Percentiles rank a stretch among this genome's conserved stretches.
Evolutionary conservation across 2,329 filamentous ascomycete genomes (phyloP).

Genomic region (Claviceps sorghi): DNA sequence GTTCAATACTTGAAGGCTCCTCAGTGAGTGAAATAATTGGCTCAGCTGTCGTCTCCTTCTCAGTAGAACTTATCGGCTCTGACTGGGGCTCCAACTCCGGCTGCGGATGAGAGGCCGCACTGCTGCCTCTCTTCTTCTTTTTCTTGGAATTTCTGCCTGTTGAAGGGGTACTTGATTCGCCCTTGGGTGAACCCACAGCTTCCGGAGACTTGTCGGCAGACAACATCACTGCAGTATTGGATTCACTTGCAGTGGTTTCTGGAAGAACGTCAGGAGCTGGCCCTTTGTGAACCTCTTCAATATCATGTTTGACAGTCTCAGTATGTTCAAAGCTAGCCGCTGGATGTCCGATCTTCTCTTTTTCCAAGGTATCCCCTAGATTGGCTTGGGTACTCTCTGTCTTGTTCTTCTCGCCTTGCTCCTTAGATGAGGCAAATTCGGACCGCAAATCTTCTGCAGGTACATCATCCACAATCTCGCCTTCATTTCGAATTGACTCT

Average conservation of each 20-base stretch:
- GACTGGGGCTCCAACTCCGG: too few species aligned
- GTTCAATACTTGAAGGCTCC: slow-evolving; percentile 1
- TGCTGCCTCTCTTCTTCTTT: slow-evolving; percentile 19
- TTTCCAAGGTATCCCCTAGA: slow-evolving; percentile 6
- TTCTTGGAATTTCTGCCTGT: slow-evolving; percentile 16
- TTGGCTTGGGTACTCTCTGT: slow-evolving; percentile 13
- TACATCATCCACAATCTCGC: slow-evolving; percentile 2
- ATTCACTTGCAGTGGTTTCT: background rate
- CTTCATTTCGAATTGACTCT: slow-evolving; percentile 13
- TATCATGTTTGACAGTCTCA: background rate
- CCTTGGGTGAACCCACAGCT: slow-evolving; percentile 7
- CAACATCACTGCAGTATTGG: background rate
- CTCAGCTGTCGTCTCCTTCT: background rate
- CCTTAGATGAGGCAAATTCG: slow-evolving; percentile 10
- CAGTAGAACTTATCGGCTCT: background rate
- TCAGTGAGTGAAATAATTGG: background rate
- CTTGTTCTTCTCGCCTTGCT: slow-evolving; percentile 21
- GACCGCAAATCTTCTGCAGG: slow-evolving; percentile 1
- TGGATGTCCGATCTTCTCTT: background rate
- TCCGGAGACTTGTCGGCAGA: background rate
- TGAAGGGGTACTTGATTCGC: slow-evolving; percentile 7
- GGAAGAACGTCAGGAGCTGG: background rate
- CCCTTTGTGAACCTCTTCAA: background rate
- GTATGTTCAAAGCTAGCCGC: background rate
- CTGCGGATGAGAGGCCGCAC: background rate